phyloP scores from a whole-genome alignment of 352 stramenopile species.

The Phytophthora multivora region DNA sequence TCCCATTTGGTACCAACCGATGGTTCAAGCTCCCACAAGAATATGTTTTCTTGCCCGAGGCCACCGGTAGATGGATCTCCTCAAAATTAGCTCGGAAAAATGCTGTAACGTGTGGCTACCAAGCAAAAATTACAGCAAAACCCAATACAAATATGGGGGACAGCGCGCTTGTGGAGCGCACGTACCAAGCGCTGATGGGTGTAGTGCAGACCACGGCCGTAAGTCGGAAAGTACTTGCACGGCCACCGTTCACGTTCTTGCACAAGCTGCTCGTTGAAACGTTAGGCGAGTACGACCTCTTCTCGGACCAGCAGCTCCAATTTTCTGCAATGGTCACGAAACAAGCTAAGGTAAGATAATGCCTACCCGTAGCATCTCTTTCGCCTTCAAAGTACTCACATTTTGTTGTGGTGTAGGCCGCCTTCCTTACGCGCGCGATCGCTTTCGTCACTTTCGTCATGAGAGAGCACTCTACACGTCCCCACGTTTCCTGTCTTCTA shows the following conservation, averaged over 20 bases:
- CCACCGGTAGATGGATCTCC: no score
- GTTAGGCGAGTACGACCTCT: slow-evolving; percentile 63
- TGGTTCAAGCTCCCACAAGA: no score
- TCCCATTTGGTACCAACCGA: background rate
- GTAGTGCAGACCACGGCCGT: slow-evolving; percentile 76
- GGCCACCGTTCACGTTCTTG: slow-evolving; percentile 83
- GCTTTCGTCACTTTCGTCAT: slow-evolving; percentile 76
- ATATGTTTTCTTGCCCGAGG: no score
- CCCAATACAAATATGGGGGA: slow-evolving; percentile 10
- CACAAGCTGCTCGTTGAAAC: slow-evolving; percentile 82
- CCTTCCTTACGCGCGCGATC: slow-evolving; percentile 77
- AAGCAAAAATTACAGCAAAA: background rate
- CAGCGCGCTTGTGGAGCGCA: slow-evolving; percentile 57
- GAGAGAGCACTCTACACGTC: slow-evolving; percentile 37
- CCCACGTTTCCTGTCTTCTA: slow-evolving; percentile 66
- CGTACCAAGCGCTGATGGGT: slow-evolving; percentile 62
- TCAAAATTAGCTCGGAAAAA: slow-evolving; percentile 8
- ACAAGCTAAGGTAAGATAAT: slow-evolving; percentile 63
- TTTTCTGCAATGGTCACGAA: slow-evolving; percentile 66
- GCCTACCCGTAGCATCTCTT: no score
- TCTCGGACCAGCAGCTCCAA: slow-evolving; percentile 64
- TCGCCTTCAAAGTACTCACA: background rate
- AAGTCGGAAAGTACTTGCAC: slow-evolving; percentile 65
- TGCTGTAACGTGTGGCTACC: background rate
- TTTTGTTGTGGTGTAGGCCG: slow-evolving; percentile 42